phyloP scores from a whole-genome alignment of 495 filamentous ascomycete species.

The Aspergillus egyptiacus region DNA sequence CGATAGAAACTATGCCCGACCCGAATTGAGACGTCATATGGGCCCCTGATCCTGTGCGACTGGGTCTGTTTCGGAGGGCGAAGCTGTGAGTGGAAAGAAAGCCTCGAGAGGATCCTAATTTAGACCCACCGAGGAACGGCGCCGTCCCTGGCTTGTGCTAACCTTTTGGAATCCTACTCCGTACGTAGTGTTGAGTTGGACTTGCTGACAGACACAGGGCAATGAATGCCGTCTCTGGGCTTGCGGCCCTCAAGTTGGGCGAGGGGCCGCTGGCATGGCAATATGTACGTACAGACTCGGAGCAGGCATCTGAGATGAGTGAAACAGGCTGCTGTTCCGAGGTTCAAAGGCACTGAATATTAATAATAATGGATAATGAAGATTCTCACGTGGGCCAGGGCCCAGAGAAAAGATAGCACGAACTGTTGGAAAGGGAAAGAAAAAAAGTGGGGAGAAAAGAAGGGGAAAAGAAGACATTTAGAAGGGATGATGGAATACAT shows the following conservation, averaged over 20 bases:
- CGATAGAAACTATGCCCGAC: background rate
- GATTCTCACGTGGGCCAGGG: constrained; percentile 10
- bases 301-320: too few relatives aligned
- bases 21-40: constrained; percentile 7
- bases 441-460: constrained; percentile 7
- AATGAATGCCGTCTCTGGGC: too few relatives aligned
- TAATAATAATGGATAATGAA: background rate
- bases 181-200: too few relatives aligned
- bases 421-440: constrained; percentile 3
- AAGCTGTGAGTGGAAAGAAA: constrained; percentile 1
- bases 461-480: constrained; percentile 2
- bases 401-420: background rate
- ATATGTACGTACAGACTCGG: too few relatives aligned
- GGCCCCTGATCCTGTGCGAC: background rate
- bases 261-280: too few relatives aligned
- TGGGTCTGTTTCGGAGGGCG: constrained; percentile 3
- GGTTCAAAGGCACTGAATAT: too few relatives aligned
- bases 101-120: constrained; percentile 3
- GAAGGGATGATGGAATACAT: too few relatives aligned
- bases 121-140: constrained; percentile 4
- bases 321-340: too few relatives aligned
- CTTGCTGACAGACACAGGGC: too few relatives aligned
- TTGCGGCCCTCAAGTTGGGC: too few relatives aligned
- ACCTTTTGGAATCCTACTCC: too few relatives aligned
- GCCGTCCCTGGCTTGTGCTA: constrained; percentile 1